Evolutionary conservation across 805 yeast genomes (phyloP), one percentile per base, ranked within the genome.

Genomic region (Metschnikowia santaceciliae): DNA sequence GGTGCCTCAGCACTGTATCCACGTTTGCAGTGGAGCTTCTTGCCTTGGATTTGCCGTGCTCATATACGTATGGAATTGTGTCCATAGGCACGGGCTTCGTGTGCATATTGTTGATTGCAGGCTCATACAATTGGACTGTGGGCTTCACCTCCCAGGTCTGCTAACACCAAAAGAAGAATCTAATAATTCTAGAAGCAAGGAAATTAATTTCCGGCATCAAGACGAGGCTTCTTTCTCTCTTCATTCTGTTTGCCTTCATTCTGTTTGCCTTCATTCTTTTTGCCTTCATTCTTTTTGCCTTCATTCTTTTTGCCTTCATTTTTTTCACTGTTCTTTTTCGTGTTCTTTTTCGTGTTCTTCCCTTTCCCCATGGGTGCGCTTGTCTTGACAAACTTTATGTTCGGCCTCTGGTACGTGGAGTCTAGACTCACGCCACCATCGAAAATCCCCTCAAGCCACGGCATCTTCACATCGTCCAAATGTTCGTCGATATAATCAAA

Each of bases 1-100:
- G 91, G 0, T 76, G 80, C 2, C 65, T 86, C 46, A 81, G 89
- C 37, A 88, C 97, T 0, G 79, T 88, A 37, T 84, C 92, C 49
- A 86, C 96, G 0, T 86, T 90, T 57, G 76, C 87, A 7, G 82
- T 78, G 39, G 97, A 90, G 64, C 65, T 88, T 36, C 73, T 59
- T 54, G 63, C 62, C 1, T 43, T 67, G 38, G 51, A 62, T 50
- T 47, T 72, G 4, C 36, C 61, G 14, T 53, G 69, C 51, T 67
- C 81, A 4, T 77, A 82, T 49, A 51, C 65, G 6, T 90, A 90
- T 62, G 85, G 79, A 5, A 23, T 67, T 1, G 49, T 62, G 0
- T 76, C 88, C 14, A 59, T 88, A 1, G 58, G 66, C 1, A 48
- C 70, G 0, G 75, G 84, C 14, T 88, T 80, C 61, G 48, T 68